Base-by-base conservation (phyloP, 148 eudicot species). In the Camellia lanceoleosa region DNA sequence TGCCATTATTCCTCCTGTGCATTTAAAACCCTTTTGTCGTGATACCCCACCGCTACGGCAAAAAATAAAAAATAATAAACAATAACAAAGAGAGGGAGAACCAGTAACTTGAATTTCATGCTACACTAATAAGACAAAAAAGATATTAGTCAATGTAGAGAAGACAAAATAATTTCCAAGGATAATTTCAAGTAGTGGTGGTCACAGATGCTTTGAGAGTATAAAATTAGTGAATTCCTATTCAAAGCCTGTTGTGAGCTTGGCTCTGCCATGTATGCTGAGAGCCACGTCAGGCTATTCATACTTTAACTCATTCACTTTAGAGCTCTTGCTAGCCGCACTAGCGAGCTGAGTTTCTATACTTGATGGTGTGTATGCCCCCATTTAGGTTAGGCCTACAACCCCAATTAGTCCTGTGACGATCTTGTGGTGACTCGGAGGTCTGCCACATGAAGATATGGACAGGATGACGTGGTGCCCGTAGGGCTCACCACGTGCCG, bases 1-100 rank as follows among this genome's bases (percentile, higher is more conserved):
- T 20, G 97, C 98, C 97, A 89, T 90, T 73, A 93, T 82, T 79
- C 97, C 97, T 77, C 97, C 97, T 7, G 82, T 86, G 78, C 93
- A 92, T 83, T 92, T 92, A 73, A 86, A 95, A 54, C 91, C 88
- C 74, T 63, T 83, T 16, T 77, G 77, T 47, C 20, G 18, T 0
- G 78, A 52, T 16, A 20, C 65, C 41, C 75, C 86, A 55, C 80
- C 78, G 81, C 87, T 78, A 76, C 72, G 63, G 79, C 42, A 61
- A 51, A 1, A 73, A 64, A 43, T 1, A 79, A 72, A 30, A 30
- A 30, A 30, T 30, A 18, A 5, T 43, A 55, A 52, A 70, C 14
- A 44, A 46, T 23, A 69, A 55, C 18, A 30, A 44, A 68, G 5
- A 20, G 41, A 42, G 54, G 11, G 43, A 68, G 20, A 54, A 6